Conservation (phyloP, 2,329 filamentous ascomycete species). For the Aspergillus pseudoterreus region DNA sequence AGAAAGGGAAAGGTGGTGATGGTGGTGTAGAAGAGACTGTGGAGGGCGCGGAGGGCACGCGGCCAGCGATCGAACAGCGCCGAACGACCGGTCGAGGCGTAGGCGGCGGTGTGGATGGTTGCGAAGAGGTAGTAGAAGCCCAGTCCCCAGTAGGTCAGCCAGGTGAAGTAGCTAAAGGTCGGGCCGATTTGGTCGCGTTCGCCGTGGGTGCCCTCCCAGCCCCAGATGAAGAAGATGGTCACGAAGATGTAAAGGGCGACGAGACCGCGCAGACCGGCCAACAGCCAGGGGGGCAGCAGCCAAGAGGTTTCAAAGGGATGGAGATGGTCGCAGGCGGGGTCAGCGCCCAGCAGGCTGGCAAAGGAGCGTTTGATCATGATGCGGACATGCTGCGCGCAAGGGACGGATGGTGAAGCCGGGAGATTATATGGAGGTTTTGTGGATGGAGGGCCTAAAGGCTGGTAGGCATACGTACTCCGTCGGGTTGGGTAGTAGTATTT, state of each 20-base stretch:
- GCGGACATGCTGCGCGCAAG: background rate
- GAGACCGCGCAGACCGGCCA: constrained; percentile 55
- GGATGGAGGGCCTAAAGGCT: no score
- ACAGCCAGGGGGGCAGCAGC: constrained; percentile 63
- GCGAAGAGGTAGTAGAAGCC: constrained; percentile 73
- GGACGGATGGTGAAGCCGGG: no score
- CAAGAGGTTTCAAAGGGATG: constrained; percentile 77
- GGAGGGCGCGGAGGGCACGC: constrained; percentile 60
- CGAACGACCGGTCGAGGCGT: constrained; percentile 53
- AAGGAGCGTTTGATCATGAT: constrained; percentile 17
- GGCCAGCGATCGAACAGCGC: constrained; percentile 59
- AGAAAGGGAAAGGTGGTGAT: constrained; percentile 63
- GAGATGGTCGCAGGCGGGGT: constrained; percentile 41
- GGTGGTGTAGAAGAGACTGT: constrained; percentile 62
- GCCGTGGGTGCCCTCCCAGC: constrained; percentile 57
- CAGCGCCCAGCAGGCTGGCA: constrained; percentile 28
- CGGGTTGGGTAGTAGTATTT: no score
- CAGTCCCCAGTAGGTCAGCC: constrained; percentile 77
- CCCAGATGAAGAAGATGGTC: constrained; percentile 66
- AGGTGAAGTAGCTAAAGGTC: constrained; percentile 78
- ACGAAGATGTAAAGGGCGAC: constrained; percentile 60
- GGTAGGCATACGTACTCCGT: no score
- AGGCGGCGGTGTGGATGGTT: constrained; percentile 65
- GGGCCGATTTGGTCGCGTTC: constrained; percentile 47
- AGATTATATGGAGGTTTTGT: background rate